phyloP scores from a whole-genome alignment of 805 yeast species.

The Yamadazyma olivae region DNA sequence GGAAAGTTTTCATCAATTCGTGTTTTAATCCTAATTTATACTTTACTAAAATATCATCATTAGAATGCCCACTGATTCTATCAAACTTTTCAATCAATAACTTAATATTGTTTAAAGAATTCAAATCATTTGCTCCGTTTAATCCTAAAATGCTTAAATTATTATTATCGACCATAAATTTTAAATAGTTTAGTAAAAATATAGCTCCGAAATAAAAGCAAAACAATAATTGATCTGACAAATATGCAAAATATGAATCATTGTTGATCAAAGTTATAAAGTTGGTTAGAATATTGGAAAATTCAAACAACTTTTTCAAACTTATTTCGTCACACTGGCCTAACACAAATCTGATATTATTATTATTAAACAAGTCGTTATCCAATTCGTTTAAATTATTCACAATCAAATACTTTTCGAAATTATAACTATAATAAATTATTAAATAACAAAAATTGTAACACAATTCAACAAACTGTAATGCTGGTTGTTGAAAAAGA shows the following conservation, averaged over 20 bases:
- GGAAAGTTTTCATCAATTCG: slow-evolving; percentile 9
- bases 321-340: slow-evolving; percentile 22
- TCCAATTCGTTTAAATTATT: slow-evolving; percentile 6
- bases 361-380: slow-evolving; percentile 14
- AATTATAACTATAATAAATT: slow-evolving; percentile 41
- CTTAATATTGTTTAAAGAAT: slow-evolving; percentile 13
- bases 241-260: slow-evolving; percentile 60
- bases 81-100: slow-evolving; percentile 25
- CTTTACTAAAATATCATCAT: slow-evolving; percentile 27
- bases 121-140: slow-evolving; percentile 8
- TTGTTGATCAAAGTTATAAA: slow-evolving; percentile 39
- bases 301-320: slow-evolving; percentile 35
- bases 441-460: slow-evolving; percentile 60
- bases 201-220: slow-evolving; percentile 43
- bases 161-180: slow-evolving; percentile 7
- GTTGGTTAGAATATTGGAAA: slow-evolving; percentile 40
- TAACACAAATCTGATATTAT: slow-evolving; percentile 21
- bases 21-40: slow-evolving; percentile 23
- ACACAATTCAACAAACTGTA: slow-evolving; percentile 72
- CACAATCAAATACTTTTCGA: slow-evolving; percentile 15
- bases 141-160: slow-evolving; percentile 6
- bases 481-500: slow-evolving; percentile 64
- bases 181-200: slow-evolving; percentile 27
- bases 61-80: slow-evolving; percentile 24
- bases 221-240: slow-evolving; percentile 70